phyloP scores from a whole-genome alignment of 176 grass and related monocot genomes.

The Themeda triandra region DNA sequence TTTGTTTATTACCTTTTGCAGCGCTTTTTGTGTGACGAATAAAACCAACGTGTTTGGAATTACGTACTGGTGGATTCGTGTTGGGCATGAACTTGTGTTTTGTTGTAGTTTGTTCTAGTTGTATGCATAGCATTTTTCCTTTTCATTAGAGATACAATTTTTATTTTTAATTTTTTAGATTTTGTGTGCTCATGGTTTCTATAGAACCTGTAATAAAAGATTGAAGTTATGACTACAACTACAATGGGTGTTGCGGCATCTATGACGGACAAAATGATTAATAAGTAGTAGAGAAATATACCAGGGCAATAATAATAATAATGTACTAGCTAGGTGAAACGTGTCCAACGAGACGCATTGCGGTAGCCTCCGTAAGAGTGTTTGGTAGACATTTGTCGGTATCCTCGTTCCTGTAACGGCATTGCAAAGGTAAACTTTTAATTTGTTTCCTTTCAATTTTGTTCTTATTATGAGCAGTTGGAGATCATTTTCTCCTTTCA shows the following conservation, averaged over 20 bases:
- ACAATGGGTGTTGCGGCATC: not conserved
- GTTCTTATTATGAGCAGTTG: not conserved
- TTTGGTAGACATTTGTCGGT: not conserved
- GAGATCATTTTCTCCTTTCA: not conserved
- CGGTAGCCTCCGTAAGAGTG: not conserved
- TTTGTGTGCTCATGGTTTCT: not conserved
- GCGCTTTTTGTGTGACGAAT: not conserved
- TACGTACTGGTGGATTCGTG: not conserved
- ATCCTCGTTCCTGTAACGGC: not conserved
- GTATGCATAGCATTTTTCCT: not conserved
- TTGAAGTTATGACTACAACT: not conserved
- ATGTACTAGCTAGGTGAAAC: not conserved
- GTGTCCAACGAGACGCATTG: no score
- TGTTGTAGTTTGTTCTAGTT: not conserved
- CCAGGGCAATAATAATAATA: not conserved
- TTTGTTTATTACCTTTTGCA: not conserved
- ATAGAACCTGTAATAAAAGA: not conserved
- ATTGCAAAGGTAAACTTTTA: not conserved
- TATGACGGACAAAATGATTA: not conserved
- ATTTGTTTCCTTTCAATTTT: not conserved
- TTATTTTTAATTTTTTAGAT: no score
- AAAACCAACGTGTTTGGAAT: not conserved
- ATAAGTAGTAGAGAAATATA: not conserved
- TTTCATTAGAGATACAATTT: no score
- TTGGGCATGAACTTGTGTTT: not conserved